Conservation (phyloP, 441 rosid species). For the Eutrema salsugineum region DNA sequence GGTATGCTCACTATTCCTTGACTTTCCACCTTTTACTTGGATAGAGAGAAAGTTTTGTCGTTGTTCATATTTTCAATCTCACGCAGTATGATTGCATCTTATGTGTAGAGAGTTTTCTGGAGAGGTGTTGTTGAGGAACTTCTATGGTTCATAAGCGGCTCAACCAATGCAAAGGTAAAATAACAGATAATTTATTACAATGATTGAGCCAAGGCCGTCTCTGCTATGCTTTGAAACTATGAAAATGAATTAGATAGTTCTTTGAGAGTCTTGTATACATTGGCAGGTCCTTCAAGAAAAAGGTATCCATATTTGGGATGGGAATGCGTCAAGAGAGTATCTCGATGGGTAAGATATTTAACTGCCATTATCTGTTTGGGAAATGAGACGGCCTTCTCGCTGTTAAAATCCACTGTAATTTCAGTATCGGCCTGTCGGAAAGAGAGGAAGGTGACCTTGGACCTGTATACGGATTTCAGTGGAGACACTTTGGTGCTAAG, state of each 20-base stretch:
- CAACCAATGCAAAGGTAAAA: conserved; percentile 81
- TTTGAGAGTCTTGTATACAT: conserved; percentile 11
- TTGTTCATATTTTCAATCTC: background rate
- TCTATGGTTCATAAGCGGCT: conserved; percentile 88
- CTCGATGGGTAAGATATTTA: conserved; percentile 50
- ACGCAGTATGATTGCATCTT: background rate
- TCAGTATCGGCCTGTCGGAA: conserved; percentile 64
- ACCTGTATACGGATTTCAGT: conserved; percentile 89
- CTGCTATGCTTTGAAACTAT: background rate
- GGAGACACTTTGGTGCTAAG: conserved; percentile 98
- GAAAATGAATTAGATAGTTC: background rate
- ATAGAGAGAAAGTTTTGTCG: background rate
- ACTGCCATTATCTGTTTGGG: background rate
- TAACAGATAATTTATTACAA: background rate
- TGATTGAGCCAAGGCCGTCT: background rate
- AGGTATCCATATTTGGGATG: conserved; percentile 88
- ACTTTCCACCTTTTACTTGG: background rate
- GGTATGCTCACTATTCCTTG: conserved; percentile 33
- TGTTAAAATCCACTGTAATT: conserved; percentile 15
- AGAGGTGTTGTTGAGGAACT: conserved; percentile 93
- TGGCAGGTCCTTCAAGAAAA: conserved; percentile 82
- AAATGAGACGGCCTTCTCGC: conserved; percentile 4
- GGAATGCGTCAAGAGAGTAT: conserved; percentile 91
- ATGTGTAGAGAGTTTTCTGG: conserved; percentile 85
- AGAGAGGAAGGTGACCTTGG: conserved; percentile 90